Percentiles rank a stretch among this genome's conserved stretches.
phyloP scores from a whole-genome alignment of 169 alveolate genomes.

The Eimeria falciformis region DNA sequence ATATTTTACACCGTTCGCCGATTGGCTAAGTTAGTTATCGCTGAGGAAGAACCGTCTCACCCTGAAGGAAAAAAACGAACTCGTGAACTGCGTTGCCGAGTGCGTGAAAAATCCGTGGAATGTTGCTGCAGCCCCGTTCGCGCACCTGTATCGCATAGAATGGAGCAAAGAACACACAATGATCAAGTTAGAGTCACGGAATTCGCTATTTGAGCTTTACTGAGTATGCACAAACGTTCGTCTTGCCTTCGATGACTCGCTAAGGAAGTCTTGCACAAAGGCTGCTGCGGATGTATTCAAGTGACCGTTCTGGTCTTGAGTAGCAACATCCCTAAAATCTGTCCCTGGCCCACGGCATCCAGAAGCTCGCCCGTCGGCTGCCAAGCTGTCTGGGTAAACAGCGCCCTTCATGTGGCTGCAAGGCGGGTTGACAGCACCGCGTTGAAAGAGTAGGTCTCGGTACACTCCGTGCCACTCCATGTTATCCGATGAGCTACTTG shows the following conservation, averaged over 20 bases:
- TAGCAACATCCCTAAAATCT: background rate
- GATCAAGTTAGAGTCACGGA: background rate
- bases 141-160: constrained; percentile 28
- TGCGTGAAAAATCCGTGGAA: constrained; percentile 2
- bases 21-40: too few species aligned
- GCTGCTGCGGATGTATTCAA: background rate
- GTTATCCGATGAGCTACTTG: background rate
- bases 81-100: constrained; percentile 54
- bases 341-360: background rate
- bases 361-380: background rate
- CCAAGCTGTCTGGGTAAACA: background rate
- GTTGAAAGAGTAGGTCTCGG: constrained; percentile 33
- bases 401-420: constrained; percentile 14
- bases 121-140: constrained; percentile 52
- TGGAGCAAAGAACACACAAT: background rate
- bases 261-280: constrained; percentile 58
- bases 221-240: background rate
- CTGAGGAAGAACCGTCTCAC: background rate
- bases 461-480: constrained; percentile 68
- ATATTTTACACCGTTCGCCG: too few species aligned
- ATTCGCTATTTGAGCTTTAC: too few species aligned
- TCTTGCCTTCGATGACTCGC: constrained; percentile 35
- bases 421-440: constrained; percentile 59
- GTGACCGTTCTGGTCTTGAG: background rate
- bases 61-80: constrained; percentile 61